Evolutionary conservation across 768 basidiomycete genomes (phyloP).

Genomic region (Crucibulum laeve): DNA sequence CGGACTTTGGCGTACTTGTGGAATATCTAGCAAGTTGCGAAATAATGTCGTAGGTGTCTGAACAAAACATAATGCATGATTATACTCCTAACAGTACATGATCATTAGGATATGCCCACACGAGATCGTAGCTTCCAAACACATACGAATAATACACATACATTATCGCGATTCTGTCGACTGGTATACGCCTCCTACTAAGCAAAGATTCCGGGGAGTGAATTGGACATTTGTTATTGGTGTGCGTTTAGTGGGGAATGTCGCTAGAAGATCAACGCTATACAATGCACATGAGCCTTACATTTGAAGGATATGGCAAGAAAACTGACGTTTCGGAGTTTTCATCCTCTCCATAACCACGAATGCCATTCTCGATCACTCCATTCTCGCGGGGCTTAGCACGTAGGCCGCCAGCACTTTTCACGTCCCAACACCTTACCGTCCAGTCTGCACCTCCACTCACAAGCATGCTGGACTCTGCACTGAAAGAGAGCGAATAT

Average conservation of each 20-base stretch:
- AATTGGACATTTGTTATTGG: conserved; percentile 92
- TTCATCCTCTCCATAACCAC: conserved; percentile 48
- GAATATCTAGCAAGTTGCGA: no score
- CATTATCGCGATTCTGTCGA: conserved; percentile 44
- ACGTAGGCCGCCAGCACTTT: conserved; percentile 61
- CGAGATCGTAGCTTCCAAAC: background rate
- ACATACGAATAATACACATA: background rate
- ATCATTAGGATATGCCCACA: no score
- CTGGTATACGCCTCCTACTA: conserved; percentile 77
- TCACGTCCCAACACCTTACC: conserved; percentile 98
- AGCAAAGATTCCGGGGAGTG: conserved; percentile 89
- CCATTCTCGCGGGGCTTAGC: conserved; percentile 59
- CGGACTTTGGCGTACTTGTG: no score
- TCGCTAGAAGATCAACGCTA: conserved; percentile 82
- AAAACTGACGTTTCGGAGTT: conserved; percentile 66
- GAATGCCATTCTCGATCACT: conserved; percentile 16
- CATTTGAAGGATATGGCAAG: background rate
- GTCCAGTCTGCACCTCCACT: conserved; percentile 95
- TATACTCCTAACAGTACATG: no score
- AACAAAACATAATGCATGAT: no score
- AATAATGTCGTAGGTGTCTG: no score
- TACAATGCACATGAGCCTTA: conserved; percentile 5
- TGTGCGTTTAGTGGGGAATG: conserved; percentile 94
- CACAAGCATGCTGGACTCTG: conserved; percentile 85
- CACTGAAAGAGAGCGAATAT: conserved; percentile 87